These are phyloP conservation scores for Fragilariopsis cylindrus DNA, from an alignment of 108 stramenopile species.

Conservation along the genomic window DNA sequence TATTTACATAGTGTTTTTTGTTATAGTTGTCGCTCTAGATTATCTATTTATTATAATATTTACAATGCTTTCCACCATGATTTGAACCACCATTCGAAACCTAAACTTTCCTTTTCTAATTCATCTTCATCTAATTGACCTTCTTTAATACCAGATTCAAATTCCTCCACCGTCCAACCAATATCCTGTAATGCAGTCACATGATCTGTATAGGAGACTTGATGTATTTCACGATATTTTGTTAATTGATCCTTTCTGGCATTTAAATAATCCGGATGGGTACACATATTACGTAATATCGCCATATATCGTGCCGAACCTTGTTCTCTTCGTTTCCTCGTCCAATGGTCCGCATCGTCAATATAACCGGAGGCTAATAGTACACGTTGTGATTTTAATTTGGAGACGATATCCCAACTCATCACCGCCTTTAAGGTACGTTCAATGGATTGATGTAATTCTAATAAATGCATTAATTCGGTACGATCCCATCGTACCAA, in stretches of 20 bases:
- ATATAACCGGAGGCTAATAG: slow-evolving; percentile 51
- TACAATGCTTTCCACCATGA: slow-evolving; percentile 16
- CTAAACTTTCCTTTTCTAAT: neutral
- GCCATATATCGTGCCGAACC: slow-evolving; percentile 66
- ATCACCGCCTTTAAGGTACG: slow-evolving; percentile 68
- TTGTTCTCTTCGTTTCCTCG: slow-evolving; percentile 74
- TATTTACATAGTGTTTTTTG: too few relatives aligned
- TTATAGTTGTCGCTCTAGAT: too few relatives aligned
- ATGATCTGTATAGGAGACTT: slow-evolving; percentile 70
- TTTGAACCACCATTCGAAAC: neutral
- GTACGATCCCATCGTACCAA: slow-evolving; percentile 67
- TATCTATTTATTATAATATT: neutral
- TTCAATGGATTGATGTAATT: slow-evolving; percentile 47
- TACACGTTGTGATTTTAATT: slow-evolving; percentile 74
- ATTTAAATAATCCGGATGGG: slow-evolving; percentile 49
- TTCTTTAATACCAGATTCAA: slow-evolving; percentile 40
- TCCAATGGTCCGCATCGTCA: slow-evolving; percentile 70
- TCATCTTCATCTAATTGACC: slow-evolving; percentile 9
- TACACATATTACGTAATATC: slow-evolving; percentile 66
- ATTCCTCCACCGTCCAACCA: slow-evolving; percentile 80
- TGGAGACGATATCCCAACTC: slow-evolving; percentile 87
- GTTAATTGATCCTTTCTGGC: slow-evolving; percentile 54
- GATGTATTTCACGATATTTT: slow-evolving; percentile 81
- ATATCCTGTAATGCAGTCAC: slow-evolving; percentile 42
- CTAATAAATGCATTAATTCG: slow-evolving; percentile 64